Conservation (phyloP, 345 rosid species). For the Citrus reticulata region DNA sequence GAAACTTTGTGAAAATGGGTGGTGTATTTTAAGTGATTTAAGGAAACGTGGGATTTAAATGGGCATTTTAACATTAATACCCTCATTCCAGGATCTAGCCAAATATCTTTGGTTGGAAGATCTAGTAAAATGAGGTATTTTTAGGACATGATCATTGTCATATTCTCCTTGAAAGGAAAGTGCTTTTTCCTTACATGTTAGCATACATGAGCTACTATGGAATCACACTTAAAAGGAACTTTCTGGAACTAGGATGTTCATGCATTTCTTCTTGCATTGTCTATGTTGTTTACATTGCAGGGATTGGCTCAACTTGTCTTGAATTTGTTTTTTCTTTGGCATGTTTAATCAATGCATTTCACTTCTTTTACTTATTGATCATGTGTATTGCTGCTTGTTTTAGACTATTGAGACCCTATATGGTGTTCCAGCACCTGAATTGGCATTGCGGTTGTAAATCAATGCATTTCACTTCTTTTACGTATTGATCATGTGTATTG, state of each 20-base stretch:
- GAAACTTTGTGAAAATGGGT: neutral
- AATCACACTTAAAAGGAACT: neutral
- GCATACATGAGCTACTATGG: neutral
- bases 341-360: neutral
- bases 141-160: neutral
- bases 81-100: neutral
- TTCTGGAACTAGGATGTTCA: neutral
- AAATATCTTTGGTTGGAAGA: neutral
- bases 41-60: neutral
- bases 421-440: slow-evolving; percentile 79
- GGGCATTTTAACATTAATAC: neutral
- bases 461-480: neutral
- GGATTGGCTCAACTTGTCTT: neutral
- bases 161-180: neutral
- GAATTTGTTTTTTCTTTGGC: neutral
- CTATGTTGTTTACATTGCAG: neutral
- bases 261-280: neutral
- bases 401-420: slow-evolving; percentile 83
- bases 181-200: neutral
- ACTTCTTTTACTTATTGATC: neutral
- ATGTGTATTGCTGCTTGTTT: slow-evolving; percentile 8
- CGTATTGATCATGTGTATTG: neutral
- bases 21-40: neutral
- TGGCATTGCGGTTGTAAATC: slow-evolving; percentile 41
- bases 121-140: neutral